phyloP scores from a whole-genome alignment of 768 basidiomycete species.

The Phaffia australis region DNA sequence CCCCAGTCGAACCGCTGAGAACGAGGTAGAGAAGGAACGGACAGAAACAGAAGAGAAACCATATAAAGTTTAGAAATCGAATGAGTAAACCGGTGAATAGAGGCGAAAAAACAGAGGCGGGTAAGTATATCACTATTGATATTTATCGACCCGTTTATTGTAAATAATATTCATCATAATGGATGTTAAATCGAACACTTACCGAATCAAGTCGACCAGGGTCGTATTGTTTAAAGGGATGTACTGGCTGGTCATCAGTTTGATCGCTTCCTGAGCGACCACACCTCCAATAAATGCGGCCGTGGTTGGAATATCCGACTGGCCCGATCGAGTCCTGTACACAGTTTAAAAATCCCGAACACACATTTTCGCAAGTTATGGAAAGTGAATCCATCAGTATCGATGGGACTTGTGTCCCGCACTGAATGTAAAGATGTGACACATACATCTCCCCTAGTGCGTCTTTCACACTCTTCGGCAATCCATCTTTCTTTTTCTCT shows the following conservation, averaged over 20 bases:
- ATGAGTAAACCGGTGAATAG: too few species aligned
- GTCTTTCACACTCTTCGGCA: constrained; percentile 38
- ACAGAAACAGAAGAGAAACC: too few species aligned
- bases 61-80: too few species aligned
- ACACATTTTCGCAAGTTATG: background rate
- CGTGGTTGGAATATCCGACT: constrained; percentile 83
- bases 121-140: too few species aligned
- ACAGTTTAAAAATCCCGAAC: constrained; percentile 24
- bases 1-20: too few species aligned
- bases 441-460: constrained; percentile 35
- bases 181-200: too few species aligned
- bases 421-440: background rate
- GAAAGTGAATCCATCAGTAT: background rate
- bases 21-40: too few species aligned
- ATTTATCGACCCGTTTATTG: too few species aligned
- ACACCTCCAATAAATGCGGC: constrained; percentile 88
- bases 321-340: constrained; percentile 58
- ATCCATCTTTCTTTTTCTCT: constrained; percentile 16
- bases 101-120: too few species aligned
- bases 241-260: constrained; percentile 92
- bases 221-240: constrained; percentile 77
- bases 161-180: too few species aligned
- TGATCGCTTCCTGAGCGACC: constrained; percentile 92
- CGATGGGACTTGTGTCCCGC: background rate
- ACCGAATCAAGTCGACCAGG: constrained; percentile 57